Conservation (phyloP, 805 yeast species). For the Naumovozyma dairenensis region DNA sequence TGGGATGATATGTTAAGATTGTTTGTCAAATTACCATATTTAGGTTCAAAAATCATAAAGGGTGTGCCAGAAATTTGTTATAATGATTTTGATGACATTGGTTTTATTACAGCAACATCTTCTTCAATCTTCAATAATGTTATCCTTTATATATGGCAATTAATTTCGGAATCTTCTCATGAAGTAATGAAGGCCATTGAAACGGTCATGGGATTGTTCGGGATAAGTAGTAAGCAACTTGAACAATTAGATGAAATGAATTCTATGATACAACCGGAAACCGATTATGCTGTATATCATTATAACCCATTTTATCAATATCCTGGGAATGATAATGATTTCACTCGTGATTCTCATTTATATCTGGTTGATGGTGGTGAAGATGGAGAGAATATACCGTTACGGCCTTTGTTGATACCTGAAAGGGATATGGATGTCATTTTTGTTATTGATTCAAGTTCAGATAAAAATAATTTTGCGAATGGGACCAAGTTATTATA, state of each 20-base stretch:
- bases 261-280: slow-evolving; percentile 3
- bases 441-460: slow-evolving; percentile 50
- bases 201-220: slow-evolving; percentile 24
- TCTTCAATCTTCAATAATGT: slow-evolving; percentile 53
- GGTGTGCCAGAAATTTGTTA: slow-evolving; percentile 40
- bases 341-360: slow-evolving; percentile 26
- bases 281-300: slow-evolving; percentile 47
- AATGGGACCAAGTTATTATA: slow-evolving; percentile 45
- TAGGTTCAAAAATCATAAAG: slow-evolving; percentile 40
- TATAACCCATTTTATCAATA: slow-evolving; percentile 51
- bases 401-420: slow-evolving; percentile 53
- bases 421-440: slow-evolving; percentile 53
- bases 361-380: slow-evolving; percentile 71
- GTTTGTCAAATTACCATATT: slow-evolving; percentile 41
- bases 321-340: slow-evolving; percentile 16
- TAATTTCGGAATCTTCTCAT: slow-evolving; percentile 24
- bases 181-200: slow-evolving; percentile 30
- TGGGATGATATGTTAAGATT: slow-evolving; percentile 44
- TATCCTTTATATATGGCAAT: slow-evolving; percentile 39
- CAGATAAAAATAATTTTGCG: slow-evolving; percentile 46
- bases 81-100: slow-evolving; percentile 47
- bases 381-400: slow-evolving; percentile 64
- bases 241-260: not conserved
- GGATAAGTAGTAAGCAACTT: slow-evolving; percentile 7
- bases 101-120: slow-evolving; percentile 53